Conservation (phyloP, 2,329 filamentous ascomycete species). For the Alternaria burnsii region DNA sequence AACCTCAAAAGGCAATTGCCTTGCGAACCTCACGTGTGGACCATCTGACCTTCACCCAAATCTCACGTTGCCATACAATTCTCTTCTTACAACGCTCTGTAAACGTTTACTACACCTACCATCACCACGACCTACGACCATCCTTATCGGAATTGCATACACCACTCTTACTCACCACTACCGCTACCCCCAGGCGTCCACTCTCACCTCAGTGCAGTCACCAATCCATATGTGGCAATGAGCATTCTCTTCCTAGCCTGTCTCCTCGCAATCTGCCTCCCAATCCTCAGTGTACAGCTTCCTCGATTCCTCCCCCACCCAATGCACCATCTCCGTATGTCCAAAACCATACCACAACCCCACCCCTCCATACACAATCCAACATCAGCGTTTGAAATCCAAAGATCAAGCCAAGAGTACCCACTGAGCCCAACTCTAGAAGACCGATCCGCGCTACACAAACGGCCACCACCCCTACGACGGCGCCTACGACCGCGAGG, state of each 20-base stretch:
- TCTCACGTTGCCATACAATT: not conserved
- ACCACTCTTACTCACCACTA: not conserved
- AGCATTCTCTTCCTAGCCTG: constrained; percentile 29
- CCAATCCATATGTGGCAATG: constrained; percentile 1
- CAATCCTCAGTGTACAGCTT: constrained; percentile 35
- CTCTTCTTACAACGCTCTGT: too few species aligned
- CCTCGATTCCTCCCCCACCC: constrained; percentile 15
- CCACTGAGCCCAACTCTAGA: constrained; percentile 18
- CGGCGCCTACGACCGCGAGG: constrained; percentile 10
- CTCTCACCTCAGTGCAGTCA: too few species aligned
- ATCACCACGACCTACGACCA: not conserved
- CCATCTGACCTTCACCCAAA: not conserved
- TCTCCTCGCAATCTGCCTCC: constrained; percentile 31
- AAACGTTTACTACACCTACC: not conserved
- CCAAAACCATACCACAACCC: not conserved
- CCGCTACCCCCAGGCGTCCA: too few species aligned
- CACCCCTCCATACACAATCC: too few species aligned
- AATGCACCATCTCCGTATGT: not conserved
- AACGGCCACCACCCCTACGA: constrained; percentile 16
- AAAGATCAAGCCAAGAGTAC: not conserved
- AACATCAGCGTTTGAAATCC: not conserved
- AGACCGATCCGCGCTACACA: constrained; percentile 24
- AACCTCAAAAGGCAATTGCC: not conserved
- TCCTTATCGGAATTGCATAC: not conserved
- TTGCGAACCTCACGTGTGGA: not conserved